Evolutionary conservation across 495 filamentous ascomycete species (phyloP), one percentile per base, ranked within the genome.

Genomic region (Lepraria neglecta): DNA sequence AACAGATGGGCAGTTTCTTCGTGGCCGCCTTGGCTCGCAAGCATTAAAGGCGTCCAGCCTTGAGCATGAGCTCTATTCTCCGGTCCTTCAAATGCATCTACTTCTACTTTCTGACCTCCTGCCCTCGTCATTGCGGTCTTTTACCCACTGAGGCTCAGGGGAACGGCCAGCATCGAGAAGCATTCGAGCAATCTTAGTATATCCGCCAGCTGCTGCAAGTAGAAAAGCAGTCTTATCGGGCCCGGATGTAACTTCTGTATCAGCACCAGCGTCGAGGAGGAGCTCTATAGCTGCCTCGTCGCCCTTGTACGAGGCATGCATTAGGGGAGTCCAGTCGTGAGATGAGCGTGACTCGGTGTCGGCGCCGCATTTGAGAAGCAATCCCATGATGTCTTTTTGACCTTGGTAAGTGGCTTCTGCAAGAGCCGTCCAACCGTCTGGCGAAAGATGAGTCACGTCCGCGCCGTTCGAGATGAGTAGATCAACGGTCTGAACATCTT

Each of bases 1-100:
- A 52, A 52, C 3, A 52, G 28, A 1, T 9, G 28, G 0, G 38
- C 42, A 1, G 47, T 47, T 48, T 47, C 42, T 40, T 28, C 14
- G 11, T 47, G 17, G 24, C 56, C 56, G 3, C 56, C 56, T 45
- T 58, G 56, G 45, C 42, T 58, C 6, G 56, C 42, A 47, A 33
- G 43, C 56, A 47, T 58, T 21, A 58, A 47, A 12, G 56, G 56
- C 56, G 42, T 58, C 42, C 27, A 58, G 3, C 56, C 56, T 47
- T 7, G 56, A 44, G 24, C 24, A 11, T 58, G 56, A 6, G 43
- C 7, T 27, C 15, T 58, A 30, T 47, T n/a, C 28, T 48, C 42
- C 12, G 56, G 24, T 17, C n/a, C 40, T 28, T 38, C 28, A 9
- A 31, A 15, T 10, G 2, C 48, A 10, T 52, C 11, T 7, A 1